Evolutionary conservation across 129 eudicot species (phyloP).

Genomic region (Artemisia annua): DNA sequence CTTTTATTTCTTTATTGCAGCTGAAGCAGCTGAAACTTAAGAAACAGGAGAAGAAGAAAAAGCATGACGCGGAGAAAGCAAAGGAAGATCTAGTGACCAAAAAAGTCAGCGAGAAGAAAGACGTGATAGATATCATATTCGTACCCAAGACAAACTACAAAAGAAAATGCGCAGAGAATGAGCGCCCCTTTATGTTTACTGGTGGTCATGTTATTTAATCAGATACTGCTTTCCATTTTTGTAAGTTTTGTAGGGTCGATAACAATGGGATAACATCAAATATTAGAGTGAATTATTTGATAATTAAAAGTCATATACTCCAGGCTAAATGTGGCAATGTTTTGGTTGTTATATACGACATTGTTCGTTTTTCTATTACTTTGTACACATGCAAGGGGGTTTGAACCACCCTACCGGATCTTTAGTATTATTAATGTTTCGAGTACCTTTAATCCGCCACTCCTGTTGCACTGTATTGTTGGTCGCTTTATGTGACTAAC

Average conservation of each 20-base stretch:
- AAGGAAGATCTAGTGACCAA: slow-evolving; percentile 70
- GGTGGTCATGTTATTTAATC: not conserved
- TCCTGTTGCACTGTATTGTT: slow-evolving; percentile 51
- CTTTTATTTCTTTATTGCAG: too few relatives aligned
- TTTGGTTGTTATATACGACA: slow-evolving; percentile 1
- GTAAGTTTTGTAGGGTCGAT: slow-evolving; percentile 2
- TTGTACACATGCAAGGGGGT: not conserved
- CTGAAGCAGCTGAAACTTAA: too few relatives aligned
- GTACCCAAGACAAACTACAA: slow-evolving; percentile 62
- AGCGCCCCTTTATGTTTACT: not conserved
- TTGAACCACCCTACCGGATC: not conserved
- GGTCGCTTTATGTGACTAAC: slow-evolving; percentile 53
- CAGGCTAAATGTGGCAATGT: not conserved
- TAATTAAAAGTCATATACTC: not conserved
- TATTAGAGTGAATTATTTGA: not conserved
- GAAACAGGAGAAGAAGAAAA: too few relatives aligned
- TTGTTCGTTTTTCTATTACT: not conserved
- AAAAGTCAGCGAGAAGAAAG: slow-evolving; percentile 76
- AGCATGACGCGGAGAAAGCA: slow-evolving; percentile 54
- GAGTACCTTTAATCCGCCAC: slow-evolving; percentile 60
- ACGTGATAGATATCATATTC: slow-evolving; percentile 66
- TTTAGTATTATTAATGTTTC: slow-evolving; percentile 1
- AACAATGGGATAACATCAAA: slow-evolving; percentile 6
- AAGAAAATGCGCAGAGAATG: slow-evolving; percentile 70
- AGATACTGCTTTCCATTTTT: not conserved